phyloP scores from a whole-genome alignment of 768 basidiomycete species.

The Nidularia pulvinata region DNA sequence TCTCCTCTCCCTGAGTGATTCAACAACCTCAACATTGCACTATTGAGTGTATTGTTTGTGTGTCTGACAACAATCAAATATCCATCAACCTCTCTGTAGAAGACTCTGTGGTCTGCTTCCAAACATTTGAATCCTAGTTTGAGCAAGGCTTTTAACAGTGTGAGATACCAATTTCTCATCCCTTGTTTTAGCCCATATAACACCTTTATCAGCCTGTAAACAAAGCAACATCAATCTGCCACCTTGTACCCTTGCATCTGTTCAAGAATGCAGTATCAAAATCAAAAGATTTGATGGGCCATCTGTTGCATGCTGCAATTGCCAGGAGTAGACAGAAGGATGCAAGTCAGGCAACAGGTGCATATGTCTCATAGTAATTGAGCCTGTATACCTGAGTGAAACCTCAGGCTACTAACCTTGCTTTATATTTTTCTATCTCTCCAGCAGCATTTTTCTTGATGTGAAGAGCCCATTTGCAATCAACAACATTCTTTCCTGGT shows the following conservation, averaged over 20 bases:
- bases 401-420: not conserved
- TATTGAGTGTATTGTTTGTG: no score
- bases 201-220: not conserved
- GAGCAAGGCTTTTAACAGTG: not conserved
- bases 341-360: not conserved
- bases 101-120: not conserved
- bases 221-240: not conserved
- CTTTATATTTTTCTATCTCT: not conserved
- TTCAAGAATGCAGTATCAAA: no score
- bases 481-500: not conserved
- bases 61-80: no score
- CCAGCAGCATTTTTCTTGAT: not conserved
- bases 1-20: no score
- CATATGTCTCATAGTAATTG: slow-evolving; percentile 1
- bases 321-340: not conserved
- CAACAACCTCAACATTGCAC: no score
- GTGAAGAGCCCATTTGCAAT: not conserved
- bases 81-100: no score
- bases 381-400: not conserved
- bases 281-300: not conserved
- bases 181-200: not conserved
- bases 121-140: not conserved
- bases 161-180: not conserved
- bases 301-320: not conserved
- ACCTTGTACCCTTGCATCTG: not conserved